A percentile compares a stretch with the other conserved stretches of the same genome.
phyloP scores from a whole-genome alignment of 2,329 filamentous ascomycete genomes.

The Scedosporium dehoogii region DNA sequence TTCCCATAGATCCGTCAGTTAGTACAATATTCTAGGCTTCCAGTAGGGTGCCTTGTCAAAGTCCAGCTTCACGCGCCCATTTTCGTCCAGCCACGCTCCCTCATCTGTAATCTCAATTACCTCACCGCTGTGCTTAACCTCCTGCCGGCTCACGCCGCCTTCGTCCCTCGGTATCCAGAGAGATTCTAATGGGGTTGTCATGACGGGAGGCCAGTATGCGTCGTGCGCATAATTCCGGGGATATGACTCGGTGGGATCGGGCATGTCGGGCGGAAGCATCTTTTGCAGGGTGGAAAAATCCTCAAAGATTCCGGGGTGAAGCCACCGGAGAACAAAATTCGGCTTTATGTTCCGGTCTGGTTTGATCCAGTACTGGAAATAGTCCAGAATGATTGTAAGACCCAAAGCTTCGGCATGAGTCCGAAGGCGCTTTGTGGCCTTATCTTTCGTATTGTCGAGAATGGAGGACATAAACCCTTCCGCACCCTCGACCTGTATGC shows the following conservation, averaged over 20 bases:
- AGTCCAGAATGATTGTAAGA: slow-evolving; percentile 17
- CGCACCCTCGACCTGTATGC: slow-evolving; percentile 23
- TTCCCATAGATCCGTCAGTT: slow-evolving; percentile 14
- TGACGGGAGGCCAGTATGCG: slow-evolving; percentile 64
- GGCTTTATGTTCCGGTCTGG: slow-evolving; percentile 19
- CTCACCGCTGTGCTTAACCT: slow-evolving; percentile 55
- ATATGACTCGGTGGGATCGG: slow-evolving; percentile 30
- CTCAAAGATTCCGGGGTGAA: slow-evolving; percentile 68
- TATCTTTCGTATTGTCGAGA: slow-evolving; percentile 25
- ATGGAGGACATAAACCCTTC: slow-evolving; percentile 21
- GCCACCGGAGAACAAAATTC: slow-evolving; percentile 55
- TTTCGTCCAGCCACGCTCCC: slow-evolving; percentile 51
- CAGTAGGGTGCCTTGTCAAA: slow-evolving; percentile 28
- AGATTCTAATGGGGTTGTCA: slow-evolving; percentile 48
- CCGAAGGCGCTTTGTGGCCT: slow-evolving; percentile 23
- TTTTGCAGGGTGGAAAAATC: slow-evolving; percentile 51
- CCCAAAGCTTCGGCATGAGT: slow-evolving; percentile 16
- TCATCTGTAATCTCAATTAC: slow-evolving; percentile 65
- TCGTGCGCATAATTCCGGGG: slow-evolving; percentile 45
- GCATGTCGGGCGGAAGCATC: slow-evolving; percentile 11
- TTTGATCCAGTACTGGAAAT: slow-evolving; percentile 17
- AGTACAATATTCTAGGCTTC: slow-evolving; percentile 28
- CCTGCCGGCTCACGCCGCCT: slow-evolving; percentile 59
- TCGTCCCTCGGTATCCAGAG: slow-evolving; percentile 71
- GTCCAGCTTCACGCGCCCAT: slow-evolving; percentile 24